phyloP scores from a whole-genome alignment of 192 early-diverging fungal species.

The Umbelopsis ramanniana region DNA sequence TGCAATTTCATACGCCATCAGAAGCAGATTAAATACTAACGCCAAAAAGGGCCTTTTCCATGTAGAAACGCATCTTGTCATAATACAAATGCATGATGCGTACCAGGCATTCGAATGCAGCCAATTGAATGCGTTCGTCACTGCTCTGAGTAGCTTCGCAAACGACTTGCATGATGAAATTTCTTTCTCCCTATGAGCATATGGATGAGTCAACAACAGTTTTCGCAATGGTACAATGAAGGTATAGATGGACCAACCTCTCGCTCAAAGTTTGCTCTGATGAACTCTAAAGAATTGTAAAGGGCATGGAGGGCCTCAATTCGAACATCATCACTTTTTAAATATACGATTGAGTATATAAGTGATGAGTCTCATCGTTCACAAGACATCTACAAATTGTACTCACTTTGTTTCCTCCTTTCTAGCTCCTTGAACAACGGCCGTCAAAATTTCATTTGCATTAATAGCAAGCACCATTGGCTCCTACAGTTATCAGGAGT shows the following conservation, averaged over 20 bases:
- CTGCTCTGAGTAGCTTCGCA: slow-evolving; percentile 94
- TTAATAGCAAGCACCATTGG: slow-evolving; percentile 81
- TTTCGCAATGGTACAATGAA: neutral
- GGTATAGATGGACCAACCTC: slow-evolving; percentile 54
- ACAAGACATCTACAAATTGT: neutral
- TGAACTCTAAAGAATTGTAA: slow-evolving; percentile 95
- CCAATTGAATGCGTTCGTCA: slow-evolving; percentile 76
- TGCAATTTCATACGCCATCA: too few relatives aligned
- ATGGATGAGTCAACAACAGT: neutral
- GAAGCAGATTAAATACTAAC: slow-evolving; percentile 48
- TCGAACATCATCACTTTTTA: slow-evolving; percentile 77
- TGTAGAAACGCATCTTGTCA: slow-evolving; percentile 94
- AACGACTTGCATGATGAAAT: slow-evolving; percentile 98
- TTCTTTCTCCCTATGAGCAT: slow-evolving; percentile 77
- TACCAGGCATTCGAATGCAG: slow-evolving; percentile 95
- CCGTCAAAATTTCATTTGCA: slow-evolving; percentile 92
- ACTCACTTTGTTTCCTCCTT: slow-evolving; percentile 83
- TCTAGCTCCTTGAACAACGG: slow-evolving; percentile 91
- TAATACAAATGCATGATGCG: slow-evolving; percentile 98
- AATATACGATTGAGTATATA: neutral
- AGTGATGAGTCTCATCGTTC: neutral
- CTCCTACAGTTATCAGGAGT: slow-evolving; percentile 50
- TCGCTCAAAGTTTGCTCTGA: slow-evolving; percentile 89
- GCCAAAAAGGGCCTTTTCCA: slow-evolving; percentile 96
- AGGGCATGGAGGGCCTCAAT: slow-evolving; percentile 88